Conservation (phyloP, 2,329 filamentous ascomycete genomes). For the Trichoderma sp. region DNA sequence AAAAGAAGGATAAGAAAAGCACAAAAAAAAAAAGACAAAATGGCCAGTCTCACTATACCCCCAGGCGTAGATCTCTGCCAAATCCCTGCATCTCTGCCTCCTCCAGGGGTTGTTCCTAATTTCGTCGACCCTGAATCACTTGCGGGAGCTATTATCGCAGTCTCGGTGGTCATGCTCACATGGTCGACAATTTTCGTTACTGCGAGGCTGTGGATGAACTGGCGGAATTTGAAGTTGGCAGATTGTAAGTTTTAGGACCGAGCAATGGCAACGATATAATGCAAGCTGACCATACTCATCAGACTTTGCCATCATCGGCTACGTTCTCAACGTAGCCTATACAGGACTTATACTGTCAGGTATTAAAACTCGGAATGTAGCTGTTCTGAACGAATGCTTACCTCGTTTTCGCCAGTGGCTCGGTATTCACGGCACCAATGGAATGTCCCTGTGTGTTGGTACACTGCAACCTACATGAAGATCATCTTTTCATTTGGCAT, state of each 20-base stretch:
- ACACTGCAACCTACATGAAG: constrained; percentile 10
- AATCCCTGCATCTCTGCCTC: not conserved
- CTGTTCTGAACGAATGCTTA: no score
- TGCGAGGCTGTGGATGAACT: not conserved
- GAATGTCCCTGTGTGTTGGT: constrained; percentile 23
- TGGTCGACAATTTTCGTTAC: not conserved
- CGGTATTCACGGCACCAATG: constrained; percentile 20
- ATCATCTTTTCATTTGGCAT: constrained; percentile 19
- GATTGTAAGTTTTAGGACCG: not conserved
- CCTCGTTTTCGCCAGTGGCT: no score
- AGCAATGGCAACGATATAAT: not conserved
- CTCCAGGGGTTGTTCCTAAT: not conserved
- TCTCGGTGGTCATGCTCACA: not conserved
- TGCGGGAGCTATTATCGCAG: not conserved
- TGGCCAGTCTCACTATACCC: not conserved
- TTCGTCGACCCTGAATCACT: not conserved
- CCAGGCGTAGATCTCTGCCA: constrained; percentile 7
- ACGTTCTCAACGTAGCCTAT: not conserved
- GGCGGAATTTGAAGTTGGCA: not conserved
- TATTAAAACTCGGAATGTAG: no score
- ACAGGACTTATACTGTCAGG: not conserved
- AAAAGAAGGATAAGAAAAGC: not conserved
- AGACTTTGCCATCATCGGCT: constrained; percentile 3
- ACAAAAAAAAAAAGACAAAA: not conserved
- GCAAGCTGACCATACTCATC: not conserved